Percentiles rank a stretch among this genome's conserved stretches.
These are phyloP conservation scores for Cladophialophora carrionii DNA, from an alignment of 2,329 filamentous ascomycete genomes.

Conservation along the genomic window DNA sequence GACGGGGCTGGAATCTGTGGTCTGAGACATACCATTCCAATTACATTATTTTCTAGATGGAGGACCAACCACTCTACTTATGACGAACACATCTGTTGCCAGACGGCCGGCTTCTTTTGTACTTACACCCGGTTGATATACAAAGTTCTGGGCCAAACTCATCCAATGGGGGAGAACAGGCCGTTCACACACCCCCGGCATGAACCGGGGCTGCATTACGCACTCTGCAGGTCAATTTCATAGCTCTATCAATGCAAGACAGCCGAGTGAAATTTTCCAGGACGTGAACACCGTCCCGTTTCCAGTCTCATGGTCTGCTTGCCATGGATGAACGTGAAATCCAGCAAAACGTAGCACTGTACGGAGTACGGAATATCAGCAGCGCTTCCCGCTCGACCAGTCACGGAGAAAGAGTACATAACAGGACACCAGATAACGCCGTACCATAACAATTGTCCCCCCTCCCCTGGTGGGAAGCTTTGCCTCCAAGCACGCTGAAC, in stretches of 20 bases:
- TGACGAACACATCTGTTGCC: background rate
- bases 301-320: background rate
- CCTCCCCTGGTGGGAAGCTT: no score
- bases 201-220: background rate
- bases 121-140: background rate
- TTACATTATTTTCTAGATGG: background rate
- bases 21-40: slow-evolving; percentile 7
- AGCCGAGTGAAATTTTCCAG: background rate
- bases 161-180: background rate
- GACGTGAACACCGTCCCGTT: background rate
- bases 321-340: background rate
- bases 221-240: background rate
- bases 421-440: no score
- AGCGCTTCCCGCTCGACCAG: background rate
- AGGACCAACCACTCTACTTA: background rate
- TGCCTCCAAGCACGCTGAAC: no score
- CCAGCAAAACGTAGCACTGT: background rate
- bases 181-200: background rate
- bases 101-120: background rate
- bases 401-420: no score
- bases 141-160: background rate
- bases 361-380: background rate
- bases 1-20: slow-evolving; percentile 15
- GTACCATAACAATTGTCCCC: no score
- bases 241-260: background rate